Evolutionary conservation across 129 eudicot genomes (phyloP).

Genomic region (Escallonia herrerae): DNA sequence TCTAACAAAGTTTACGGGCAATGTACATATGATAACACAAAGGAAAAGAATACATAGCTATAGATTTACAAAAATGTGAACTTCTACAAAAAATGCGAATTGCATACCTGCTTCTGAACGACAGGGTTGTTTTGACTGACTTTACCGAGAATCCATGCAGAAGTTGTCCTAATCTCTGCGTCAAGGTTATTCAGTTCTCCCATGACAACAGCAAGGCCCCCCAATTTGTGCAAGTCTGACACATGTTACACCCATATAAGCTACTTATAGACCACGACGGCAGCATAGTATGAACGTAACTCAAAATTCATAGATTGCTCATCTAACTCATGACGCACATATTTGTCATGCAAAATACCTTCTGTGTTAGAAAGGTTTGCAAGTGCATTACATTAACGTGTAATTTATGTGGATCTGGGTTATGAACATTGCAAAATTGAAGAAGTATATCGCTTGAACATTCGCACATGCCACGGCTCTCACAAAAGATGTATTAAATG

Average conservation of each 20-base stretch:
- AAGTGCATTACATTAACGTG: no score
- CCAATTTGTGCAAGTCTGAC: conserved; percentile 75
- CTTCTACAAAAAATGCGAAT: background rate
- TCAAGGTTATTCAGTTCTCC: conserved; percentile 51
- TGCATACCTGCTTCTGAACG: conserved; percentile 77
- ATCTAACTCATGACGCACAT: no score
- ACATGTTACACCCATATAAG: conserved; percentile 2
- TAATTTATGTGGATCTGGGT: no score
- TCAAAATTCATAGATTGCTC: background rate
- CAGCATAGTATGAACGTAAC: conserved; percentile 2
- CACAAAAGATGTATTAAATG: no score
- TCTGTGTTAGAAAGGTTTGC: background rate
- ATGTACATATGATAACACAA: no score
- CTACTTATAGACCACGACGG: background rate
- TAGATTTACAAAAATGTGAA: no score
- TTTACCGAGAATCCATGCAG: conserved; percentile 88
- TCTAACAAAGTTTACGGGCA: no score
- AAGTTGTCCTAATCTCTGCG: conserved; percentile 41
- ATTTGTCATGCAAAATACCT: no score
- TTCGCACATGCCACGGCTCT: no score
- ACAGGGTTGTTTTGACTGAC: conserved; percentile 84
- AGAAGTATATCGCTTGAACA: no score
- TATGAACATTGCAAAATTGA: no score
- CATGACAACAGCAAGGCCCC: conserved; percentile 61
- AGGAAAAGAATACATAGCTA: no score